Evolutionary conservation across 805 yeast genomes (phyloP).

Genomic region (Candida khao-thaluensis): DNA sequence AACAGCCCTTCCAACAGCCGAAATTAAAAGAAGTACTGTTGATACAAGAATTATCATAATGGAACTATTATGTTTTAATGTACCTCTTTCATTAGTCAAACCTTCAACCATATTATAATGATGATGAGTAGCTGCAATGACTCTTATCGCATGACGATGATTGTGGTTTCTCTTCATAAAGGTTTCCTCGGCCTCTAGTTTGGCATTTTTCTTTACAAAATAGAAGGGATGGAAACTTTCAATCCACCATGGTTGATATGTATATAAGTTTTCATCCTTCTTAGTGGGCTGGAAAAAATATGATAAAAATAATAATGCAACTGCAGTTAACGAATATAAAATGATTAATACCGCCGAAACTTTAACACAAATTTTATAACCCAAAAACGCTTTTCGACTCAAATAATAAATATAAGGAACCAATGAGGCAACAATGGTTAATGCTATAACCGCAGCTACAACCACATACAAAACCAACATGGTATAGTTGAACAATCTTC

Average conservation of each 20-base stretch:
- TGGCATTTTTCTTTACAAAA: conserved; percentile 55
- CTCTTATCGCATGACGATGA: conserved; percentile 51
- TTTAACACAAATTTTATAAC: conserved; percentile 54
- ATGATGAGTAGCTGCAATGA: conserved; percentile 57
- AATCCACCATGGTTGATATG: conserved; percentile 80
- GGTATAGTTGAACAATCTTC: conserved; percentile 45
- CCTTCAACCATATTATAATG: conserved; percentile 32
- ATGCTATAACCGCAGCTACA: conserved; percentile 56
- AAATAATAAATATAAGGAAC: conserved; percentile 60
- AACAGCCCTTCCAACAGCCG: conserved; percentile 51
- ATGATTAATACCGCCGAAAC: conserved; percentile 38
- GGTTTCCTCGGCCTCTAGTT: conserved; percentile 43
- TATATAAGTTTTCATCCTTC: conserved; percentile 48
- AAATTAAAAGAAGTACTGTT: conserved; percentile 48
- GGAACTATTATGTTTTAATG: conserved; percentile 51
- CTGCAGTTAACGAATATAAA: conserved; percentile 53
- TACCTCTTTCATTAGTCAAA: conserved; percentile 38
- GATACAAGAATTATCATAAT: conserved; percentile 45
- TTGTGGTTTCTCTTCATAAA: conserved; percentile 48
- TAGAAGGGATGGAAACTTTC: conserved; percentile 60
- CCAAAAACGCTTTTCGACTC: conserved; percentile 39
- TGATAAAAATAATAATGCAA: conserved; percentile 48
- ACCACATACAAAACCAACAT: conserved; percentile 52
- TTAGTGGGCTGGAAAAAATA: conserved; percentile 55
- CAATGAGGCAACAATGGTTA: conserved; percentile 65